These are phyloP conservation scores for Fragaria ananassa DNA, from an alignment of 306 rosid genomes.

Conservation along the genomic window DNA sequence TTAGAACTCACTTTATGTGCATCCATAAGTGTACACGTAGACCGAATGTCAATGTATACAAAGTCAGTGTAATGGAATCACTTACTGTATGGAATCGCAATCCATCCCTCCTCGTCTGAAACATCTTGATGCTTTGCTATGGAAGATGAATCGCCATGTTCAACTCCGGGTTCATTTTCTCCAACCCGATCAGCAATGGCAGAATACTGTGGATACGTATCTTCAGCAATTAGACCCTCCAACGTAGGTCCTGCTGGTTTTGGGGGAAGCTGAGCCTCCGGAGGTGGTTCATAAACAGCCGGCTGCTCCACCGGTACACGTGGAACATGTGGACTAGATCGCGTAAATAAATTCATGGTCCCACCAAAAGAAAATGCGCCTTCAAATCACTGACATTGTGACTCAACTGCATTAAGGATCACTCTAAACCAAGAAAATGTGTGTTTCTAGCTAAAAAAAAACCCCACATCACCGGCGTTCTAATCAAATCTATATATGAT, in stretches of 20 bases:
- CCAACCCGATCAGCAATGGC: conserved; percentile 42
- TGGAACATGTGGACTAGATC: conserved; percentile 46
- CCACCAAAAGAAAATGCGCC: conserved; percentile 14
- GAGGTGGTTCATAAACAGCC: conserved; percentile 38
- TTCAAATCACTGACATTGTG: conserved; percentile 24
- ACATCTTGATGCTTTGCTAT: conserved; percentile 68
- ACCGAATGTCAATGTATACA: neutral
- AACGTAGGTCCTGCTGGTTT: conserved; percentile 45
- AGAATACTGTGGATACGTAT: conserved; percentile 41
- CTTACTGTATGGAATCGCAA: conserved; percentile 73
- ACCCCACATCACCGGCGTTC: neutral
- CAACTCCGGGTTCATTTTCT: conserved; percentile 38
- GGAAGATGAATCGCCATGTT: conserved; percentile 43
- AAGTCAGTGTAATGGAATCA: conserved; percentile 5
- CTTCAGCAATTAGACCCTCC: conserved; percentile 51
- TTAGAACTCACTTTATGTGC: neutral
- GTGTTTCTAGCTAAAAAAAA: conserved; percentile 1
- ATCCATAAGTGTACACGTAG: neutral
- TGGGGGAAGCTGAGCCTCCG: conserved; percentile 34
- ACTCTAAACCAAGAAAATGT: neutral
- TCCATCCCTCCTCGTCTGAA: conserved; percentile 82
- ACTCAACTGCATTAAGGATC: neutral
- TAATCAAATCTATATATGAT: neutral
- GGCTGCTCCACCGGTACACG: conserved; percentile 44
- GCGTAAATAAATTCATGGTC: conserved; percentile 73